These are phyloP conservation scores for Plasmodium sp. DNA, from an alignment of 169 alveolate genomes.

Conservation along the genomic window DNA sequence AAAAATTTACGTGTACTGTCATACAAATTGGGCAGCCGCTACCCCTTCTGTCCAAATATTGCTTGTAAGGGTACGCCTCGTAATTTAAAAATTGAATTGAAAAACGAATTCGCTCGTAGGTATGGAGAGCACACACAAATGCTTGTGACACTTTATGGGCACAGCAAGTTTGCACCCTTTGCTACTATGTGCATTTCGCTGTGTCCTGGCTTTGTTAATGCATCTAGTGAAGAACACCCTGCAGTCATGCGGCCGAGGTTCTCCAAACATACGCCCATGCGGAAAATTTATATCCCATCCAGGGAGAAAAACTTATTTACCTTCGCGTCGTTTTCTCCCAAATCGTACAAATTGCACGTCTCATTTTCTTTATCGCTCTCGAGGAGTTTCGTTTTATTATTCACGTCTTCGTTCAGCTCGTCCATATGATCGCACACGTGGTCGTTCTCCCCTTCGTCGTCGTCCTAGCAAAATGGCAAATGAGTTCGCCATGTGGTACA, in stretches of 20 bases:
- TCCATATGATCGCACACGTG: not conserved
- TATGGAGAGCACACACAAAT: not conserved
- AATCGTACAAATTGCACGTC: slow-evolving; percentile 17
- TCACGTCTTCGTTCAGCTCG: not conserved
- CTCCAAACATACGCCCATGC: not conserved
- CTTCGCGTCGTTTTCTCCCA: slow-evolving; percentile 11
- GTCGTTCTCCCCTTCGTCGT: not conserved
- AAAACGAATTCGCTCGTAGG: not conserved
- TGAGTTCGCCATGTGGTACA: not conserved
- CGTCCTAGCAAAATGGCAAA: not conserved
- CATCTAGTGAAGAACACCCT: not conserved
- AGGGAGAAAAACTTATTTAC: slow-evolving; percentile 39
- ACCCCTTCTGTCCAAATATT: not conserved
- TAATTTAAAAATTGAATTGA: not conserved
- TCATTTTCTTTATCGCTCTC: slow-evolving; percentile 35
- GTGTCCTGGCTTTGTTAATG: not conserved
- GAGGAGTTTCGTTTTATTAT: slow-evolving; percentile 12
- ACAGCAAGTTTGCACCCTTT: not conserved
- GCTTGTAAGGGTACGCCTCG: not conserved
- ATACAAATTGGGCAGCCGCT: not conserved
- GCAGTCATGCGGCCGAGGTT: not conserved
- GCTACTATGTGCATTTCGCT: not conserved
- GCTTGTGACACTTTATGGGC: not conserved
- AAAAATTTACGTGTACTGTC: not conserved
- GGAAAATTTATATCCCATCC: slow-evolving; percentile 2